These are phyloP conservation scores for Penicillium atrosanguineum DNA, from an alignment of 495 filamentous ascomycete genomes.

Conservation along the genomic window DNA sequence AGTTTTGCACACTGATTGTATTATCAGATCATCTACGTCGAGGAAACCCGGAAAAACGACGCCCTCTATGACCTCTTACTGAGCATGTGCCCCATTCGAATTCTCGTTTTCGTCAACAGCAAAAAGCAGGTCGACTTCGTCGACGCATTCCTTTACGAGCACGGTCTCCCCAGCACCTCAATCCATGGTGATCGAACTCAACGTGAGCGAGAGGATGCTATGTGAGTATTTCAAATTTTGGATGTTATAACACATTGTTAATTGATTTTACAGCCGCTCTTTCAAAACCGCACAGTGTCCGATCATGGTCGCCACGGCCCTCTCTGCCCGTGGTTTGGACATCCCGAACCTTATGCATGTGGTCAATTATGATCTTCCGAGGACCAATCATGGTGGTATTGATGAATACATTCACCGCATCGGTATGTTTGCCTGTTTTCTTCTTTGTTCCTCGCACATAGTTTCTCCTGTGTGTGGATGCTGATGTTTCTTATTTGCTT, in stretches of 20 bases:
- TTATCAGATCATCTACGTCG: constrained; percentile 57
- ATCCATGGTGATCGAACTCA: constrained; percentile 89
- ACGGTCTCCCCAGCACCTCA: constrained; percentile 72
- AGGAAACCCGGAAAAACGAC: constrained; percentile 60
- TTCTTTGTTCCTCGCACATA: neutral
- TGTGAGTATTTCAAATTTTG: constrained; percentile 51
- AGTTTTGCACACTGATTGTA: neutral
- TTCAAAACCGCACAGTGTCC: constrained; percentile 74
- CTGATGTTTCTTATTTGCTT: neutral
- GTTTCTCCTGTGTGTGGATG: neutral
- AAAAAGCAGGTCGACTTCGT: constrained; percentile 73
- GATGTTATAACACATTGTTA: neutral
- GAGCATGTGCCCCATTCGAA: constrained; percentile 67
- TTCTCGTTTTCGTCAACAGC: constrained; percentile 86
- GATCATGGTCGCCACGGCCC: constrained; percentile 79
- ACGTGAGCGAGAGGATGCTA: constrained; percentile 86
- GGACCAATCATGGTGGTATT: constrained; percentile 71
- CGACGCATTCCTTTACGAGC: constrained; percentile 84
- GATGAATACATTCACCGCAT: constrained; percentile 94
- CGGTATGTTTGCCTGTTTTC: constrained; percentile 48
- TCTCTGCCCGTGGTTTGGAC: constrained; percentile 88
- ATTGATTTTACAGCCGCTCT: constrained; percentile 52
- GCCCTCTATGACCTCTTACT: constrained; percentile 71
- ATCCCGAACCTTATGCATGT: constrained; percentile 83
- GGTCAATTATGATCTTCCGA: constrained; percentile 88